These are phyloP conservation scores for Bruguiera gymnorhiza DNA, from an alignment of 345 rosid species.

Conservation along the genomic window DNA sequence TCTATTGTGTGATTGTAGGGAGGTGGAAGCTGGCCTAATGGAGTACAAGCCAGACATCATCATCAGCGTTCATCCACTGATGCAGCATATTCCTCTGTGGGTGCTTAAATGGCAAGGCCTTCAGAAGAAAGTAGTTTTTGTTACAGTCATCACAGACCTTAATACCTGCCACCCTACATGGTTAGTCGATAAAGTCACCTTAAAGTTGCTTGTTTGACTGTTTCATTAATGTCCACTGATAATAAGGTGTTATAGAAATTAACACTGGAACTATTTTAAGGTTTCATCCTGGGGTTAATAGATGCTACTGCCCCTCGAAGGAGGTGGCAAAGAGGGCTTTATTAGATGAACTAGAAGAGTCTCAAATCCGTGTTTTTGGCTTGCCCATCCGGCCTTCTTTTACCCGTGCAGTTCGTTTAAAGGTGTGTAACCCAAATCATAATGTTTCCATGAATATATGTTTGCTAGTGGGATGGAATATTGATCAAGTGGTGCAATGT, in stretches of 20 bases:
- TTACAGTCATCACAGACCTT: slow-evolving; percentile 89
- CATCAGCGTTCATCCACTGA: slow-evolving; percentile 92
- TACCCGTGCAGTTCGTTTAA: slow-evolving; percentile 69
- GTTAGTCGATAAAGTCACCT: slow-evolving; percentile 35
- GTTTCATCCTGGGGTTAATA: slow-evolving; percentile 89
- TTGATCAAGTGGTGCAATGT: not conserved
- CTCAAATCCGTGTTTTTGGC: slow-evolving; percentile 75
- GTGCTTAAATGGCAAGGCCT: slow-evolving; percentile 96
- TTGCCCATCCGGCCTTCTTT: slow-evolving; percentile 93
- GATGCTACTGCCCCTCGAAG: slow-evolving; percentile 92
- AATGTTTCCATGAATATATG: not conserved
- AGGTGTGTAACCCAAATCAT: slow-evolving; percentile 38
- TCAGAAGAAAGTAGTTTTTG: slow-evolving; percentile 85
- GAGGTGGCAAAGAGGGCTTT: slow-evolving; percentile 87
- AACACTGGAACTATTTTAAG: slow-evolving; percentile 34
- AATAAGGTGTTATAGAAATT: not conserved
- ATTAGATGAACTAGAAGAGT: slow-evolving; percentile 67
- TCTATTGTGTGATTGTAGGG: slow-evolving; percentile 44
- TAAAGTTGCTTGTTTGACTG: not conserved
- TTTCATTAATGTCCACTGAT: not conserved
- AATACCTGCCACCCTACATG: slow-evolving; percentile 92
- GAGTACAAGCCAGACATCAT: slow-evolving; percentile 93
- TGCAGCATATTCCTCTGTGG: slow-evolving; percentile 95
- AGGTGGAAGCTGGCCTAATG: slow-evolving; percentile 94
- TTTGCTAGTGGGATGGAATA: not conserved